Percentiles rank a stretch among this genome's conserved stretches.
phyloP scores from a whole-genome alignment of 352 stramenopile species.

The Phytophthora melonis region DNA sequence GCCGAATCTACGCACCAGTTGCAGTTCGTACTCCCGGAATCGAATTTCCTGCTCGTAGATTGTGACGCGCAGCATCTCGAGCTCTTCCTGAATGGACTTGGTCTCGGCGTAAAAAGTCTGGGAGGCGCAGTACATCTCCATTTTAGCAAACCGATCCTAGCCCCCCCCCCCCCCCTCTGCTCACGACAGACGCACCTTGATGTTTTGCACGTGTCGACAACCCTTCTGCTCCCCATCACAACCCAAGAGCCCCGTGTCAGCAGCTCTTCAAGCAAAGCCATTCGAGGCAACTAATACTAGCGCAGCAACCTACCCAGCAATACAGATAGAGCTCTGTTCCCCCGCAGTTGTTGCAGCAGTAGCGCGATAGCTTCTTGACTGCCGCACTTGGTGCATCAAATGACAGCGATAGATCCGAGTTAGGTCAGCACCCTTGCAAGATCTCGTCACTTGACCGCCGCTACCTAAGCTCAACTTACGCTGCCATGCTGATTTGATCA shows the following conservation, averaged over 20 bases:
- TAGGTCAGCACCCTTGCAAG: not conserved
- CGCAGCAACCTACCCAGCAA: conserved; percentile 55
- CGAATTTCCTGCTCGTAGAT: conserved; percentile 73
- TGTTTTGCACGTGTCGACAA: conserved; percentile 73
- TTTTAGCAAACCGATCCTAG: not conserved
- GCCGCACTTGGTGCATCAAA: conserved; percentile 35
- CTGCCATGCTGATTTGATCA: conserved; percentile 29
- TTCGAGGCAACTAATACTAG: not conserved
- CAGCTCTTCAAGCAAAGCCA: conserved; percentile 2
- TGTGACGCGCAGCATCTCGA: conserved; percentile 65
- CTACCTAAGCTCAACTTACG: conserved; percentile 13
- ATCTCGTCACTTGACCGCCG: not conserved
- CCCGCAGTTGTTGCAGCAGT: conserved; percentile 66
- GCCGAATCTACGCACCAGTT: conserved; percentile 45
- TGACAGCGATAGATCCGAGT: conserved; percentile 1
- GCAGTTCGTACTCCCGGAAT: conserved; percentile 53
- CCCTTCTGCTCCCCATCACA: conserved; percentile 59
- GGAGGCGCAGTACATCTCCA: not conserved
- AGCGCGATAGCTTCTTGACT: conserved; percentile 67
- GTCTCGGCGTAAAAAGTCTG: conserved; percentile 72
- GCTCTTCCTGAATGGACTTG: conserved; percentile 54
- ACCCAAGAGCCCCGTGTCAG: conserved; percentile 11
- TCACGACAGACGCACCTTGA: conserved; percentile 53
- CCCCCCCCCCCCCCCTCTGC: too few relatives aligned
- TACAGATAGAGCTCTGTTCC: conserved; percentile 73